phyloP scores from a whole-genome alignment of 441 rosid species.

The Adansonia grandidieri region DNA sequence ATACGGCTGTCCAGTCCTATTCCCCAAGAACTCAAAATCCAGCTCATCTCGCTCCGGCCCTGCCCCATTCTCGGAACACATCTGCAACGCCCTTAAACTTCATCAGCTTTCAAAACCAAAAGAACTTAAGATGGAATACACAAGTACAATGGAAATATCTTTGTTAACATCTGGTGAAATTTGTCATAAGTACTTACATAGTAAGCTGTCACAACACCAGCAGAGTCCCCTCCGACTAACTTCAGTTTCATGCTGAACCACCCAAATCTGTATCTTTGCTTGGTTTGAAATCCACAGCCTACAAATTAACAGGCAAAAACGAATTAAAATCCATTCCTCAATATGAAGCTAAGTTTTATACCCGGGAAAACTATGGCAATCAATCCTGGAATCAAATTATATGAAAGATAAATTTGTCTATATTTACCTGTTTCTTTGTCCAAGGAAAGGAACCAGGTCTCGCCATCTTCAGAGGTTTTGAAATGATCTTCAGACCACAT shows the following conservation, averaged over 20 bases:
- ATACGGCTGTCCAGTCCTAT: constrained; percentile 82
- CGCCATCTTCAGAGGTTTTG: constrained; percentile 89
- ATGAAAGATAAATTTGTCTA: too few relatives aligned
- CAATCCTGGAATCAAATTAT: background rate
- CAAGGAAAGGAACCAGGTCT: constrained; percentile 92
- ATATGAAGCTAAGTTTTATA: constrained; percentile 16
- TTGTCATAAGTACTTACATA: constrained; percentile 51
- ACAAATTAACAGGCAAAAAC: background rate
- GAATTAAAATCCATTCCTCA: background rate
- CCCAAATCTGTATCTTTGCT: constrained; percentile 87
- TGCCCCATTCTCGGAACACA: constrained; percentile 95
- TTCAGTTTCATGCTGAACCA: constrained; percentile 98
- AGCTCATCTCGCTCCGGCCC: constrained; percentile 93
- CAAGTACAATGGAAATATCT: background rate
- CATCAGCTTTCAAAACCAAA: background rate
- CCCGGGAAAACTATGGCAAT: background rate
- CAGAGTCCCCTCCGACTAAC: constrained; percentile 92
- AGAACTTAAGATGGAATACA: background rate
- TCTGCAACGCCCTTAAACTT: constrained; percentile 43
- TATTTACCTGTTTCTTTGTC: constrained; percentile 86
- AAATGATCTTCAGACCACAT: constrained; percentile 98
- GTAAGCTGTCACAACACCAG: constrained; percentile 94
- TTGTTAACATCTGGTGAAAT: background rate
- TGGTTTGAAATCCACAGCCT: constrained; percentile 97
- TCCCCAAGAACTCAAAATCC: constrained; percentile 92